phyloP scores from a whole-genome alignment of 768 basidiomycete genomes.

The Hydnum rufescens region DNA sequence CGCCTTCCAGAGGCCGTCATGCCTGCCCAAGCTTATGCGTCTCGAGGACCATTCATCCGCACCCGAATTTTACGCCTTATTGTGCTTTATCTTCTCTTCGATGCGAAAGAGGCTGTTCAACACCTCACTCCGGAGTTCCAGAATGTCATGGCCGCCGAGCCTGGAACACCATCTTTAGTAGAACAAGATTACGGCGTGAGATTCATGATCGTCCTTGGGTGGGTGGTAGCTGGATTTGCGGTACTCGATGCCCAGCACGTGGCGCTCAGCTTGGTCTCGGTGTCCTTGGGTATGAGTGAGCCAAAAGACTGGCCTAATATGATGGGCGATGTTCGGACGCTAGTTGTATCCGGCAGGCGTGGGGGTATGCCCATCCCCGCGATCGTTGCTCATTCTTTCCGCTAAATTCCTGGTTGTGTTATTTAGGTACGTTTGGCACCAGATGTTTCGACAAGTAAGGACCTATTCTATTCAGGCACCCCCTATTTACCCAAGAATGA shows the following conservation, averaged over 20 bases:
- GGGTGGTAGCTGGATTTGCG: background rate
- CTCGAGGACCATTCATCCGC: background rate
- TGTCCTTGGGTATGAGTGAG: background rate
- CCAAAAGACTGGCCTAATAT: background rate
- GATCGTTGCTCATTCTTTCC: too few relatives aligned
- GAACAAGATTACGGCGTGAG: background rate
- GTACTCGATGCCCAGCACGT: background rate
- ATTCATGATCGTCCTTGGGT: background rate
- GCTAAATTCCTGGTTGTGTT: background rate
- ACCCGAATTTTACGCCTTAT: background rate
- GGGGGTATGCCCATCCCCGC: too few relatives aligned
- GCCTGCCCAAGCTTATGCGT: background rate
- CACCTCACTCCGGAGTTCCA: background rate
- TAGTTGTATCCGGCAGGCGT: too few relatives aligned
- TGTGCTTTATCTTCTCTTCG: background rate
- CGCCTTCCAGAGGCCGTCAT: background rate
- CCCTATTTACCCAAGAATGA: background rate
- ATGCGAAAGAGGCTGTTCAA: background rate
- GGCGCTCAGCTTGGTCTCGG: background rate
- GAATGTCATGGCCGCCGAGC: background rate
- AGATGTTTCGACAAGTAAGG: background rate
- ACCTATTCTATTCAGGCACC: background rate
- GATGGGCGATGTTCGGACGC: background rate
- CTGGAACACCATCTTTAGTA: too few relatives aligned
- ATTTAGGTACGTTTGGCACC: background rate